Evolutionary conservation across 371 early-diverging fungal species (phyloP).

Genomic region (Apophysomyces trapeziformis): DNA sequence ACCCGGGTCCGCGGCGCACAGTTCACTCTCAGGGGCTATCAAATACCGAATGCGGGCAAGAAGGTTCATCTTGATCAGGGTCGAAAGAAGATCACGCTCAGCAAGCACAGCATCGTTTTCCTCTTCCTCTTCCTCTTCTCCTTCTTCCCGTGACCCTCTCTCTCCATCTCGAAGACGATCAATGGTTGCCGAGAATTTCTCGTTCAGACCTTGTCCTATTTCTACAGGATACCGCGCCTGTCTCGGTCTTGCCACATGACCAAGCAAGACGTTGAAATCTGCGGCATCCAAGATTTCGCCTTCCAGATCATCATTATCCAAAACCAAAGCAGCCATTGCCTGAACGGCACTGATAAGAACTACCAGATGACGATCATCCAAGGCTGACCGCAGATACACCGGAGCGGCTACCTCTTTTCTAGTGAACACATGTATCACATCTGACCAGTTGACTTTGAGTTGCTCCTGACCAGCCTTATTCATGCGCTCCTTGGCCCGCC

Average conservation of each 20-base stretch:
- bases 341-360: conserved; percentile 60
- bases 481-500: conserved; percentile 44
- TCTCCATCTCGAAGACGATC: conserved; percentile 9
- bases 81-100: conserved; percentile 55
- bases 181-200: conserved; percentile 22
- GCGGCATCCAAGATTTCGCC: conserved; percentile 23
- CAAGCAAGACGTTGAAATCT: conserved; percentile 32
- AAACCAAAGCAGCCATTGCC: conserved; percentile 49
- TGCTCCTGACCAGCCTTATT: conserved; percentile 14
- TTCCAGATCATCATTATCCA: conserved; percentile 29
- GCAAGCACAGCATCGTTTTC: conserved; percentile 52
- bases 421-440: conserved; percentile 40
- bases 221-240: conserved; percentile 20
- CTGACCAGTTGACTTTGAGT: conserved; percentile 19
- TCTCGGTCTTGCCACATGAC: conserved; percentile 22
- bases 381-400: conserved; percentile 62
- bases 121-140: conserved; percentile 25
- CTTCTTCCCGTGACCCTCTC: conserved; percentile 3
- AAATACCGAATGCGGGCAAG: conserved; percentile 62
- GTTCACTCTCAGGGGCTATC: conserved; percentile 35
- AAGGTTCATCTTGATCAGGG: conserved; percentile 60
- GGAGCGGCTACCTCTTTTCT: conserved; percentile 44
- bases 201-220: conserved; percentile 20
- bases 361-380: conserved; percentile 69
- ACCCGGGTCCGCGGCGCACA: conserved; percentile 39